Conservation (phyloP, 2,329 filamentous ascomycete genomes). For the Xylaria sp. region DNA sequence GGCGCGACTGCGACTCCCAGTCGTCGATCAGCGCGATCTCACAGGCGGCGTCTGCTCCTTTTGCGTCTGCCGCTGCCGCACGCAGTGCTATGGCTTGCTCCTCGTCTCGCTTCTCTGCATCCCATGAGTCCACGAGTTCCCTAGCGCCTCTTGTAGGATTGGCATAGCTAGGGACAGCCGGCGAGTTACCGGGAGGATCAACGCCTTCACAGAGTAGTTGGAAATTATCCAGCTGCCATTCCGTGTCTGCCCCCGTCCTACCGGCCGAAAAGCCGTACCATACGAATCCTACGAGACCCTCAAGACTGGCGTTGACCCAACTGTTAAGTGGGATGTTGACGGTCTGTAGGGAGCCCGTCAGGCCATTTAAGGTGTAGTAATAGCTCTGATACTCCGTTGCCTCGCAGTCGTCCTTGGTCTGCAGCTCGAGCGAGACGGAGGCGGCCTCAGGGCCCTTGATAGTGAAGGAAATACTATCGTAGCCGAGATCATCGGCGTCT, state of each 20-base stretch:
- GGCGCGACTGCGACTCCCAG: slow-evolving; percentile 69
- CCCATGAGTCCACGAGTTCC: slow-evolving; percentile 6
- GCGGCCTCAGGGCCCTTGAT: slow-evolving; percentile 48
- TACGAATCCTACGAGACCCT: slow-evolving; percentile 60
- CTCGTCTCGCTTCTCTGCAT: slow-evolving; percentile 12
- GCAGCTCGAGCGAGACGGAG: slow-evolving; percentile 48
- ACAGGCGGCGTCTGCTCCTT: slow-evolving; percentile 47
- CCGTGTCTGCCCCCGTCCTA: slow-evolving; percentile 50
- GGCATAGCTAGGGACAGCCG: slow-evolving; percentile 9
- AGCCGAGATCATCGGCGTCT: slow-evolving; percentile 37
- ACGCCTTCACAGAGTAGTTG: slow-evolving; percentile 56
- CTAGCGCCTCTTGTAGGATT: not conserved
- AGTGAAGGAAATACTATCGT: slow-evolving; percentile 45
- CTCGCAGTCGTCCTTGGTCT: slow-evolving; percentile 42
- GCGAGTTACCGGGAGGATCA: slow-evolving; percentile 36
- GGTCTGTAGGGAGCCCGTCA: slow-evolving; percentile 63
- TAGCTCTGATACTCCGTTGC: slow-evolving; percentile 52
- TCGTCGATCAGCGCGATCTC: slow-evolving; percentile 65
- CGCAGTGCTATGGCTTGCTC: slow-evolving; percentile 29
- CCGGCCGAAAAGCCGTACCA: slow-evolving; percentile 50
- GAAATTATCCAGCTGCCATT: slow-evolving; percentile 62
- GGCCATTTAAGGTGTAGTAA: slow-evolving; percentile 56
- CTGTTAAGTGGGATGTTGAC: slow-evolving; percentile 61
- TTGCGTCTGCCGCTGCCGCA: slow-evolving; percentile 18
- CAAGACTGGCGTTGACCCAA: slow-evolving; percentile 60